Base-by-base conservation (phyloP, 2,329 filamentous ascomycete genomes). In the Fusarium newnesense region DNA sequence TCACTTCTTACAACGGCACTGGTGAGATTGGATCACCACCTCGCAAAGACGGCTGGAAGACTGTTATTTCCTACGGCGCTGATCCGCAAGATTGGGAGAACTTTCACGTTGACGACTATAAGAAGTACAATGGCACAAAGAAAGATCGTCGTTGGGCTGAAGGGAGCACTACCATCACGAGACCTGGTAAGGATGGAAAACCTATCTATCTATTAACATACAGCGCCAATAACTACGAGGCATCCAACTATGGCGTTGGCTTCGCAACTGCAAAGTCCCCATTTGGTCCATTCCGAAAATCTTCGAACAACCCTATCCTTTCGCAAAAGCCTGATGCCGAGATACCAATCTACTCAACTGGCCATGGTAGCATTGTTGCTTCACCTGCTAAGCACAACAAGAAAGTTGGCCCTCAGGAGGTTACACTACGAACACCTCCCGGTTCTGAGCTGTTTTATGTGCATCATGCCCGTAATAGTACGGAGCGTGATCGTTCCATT, bases 141-240 rank as follows among this genome's bases (percentile, higher is more conserved):
- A 82, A 82, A 63, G 78, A 82, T 52, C 78, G 80, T 10, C 79
- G 80, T 5, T 82, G 80, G 80, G 80, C 80, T 9, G 80, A 82
- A 67, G 80, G 80, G 1, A 82, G 80, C 70, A 81, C 80, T 15
- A 53, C 78, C 3, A 75, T 82, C 24, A 74, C 56, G 28, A 70
- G 80, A 1, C 37, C 67, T 13, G 76, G 69, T 11, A 65, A 26
- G 11, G 39, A 75, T 9, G 77, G 75, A 16, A 74, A 78, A 21
- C 70, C 79, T 9, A 69, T 80, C 12, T 83, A 83, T 44, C 56
- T 74, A 18, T 42, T 75, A 1, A 76, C 73, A 1, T 75, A 75
- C 32, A 75, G 74, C 52, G 74, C 79, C 67, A 82, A 82, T 72
- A 81, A 82, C 70, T 81, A 71, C 32, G 80, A 82, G 60, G 79